Evolutionary conservation across 2,329 filamentous ascomycete species (phyloP).

Genomic region (Golovinomyces cichoracearum): DNA sequence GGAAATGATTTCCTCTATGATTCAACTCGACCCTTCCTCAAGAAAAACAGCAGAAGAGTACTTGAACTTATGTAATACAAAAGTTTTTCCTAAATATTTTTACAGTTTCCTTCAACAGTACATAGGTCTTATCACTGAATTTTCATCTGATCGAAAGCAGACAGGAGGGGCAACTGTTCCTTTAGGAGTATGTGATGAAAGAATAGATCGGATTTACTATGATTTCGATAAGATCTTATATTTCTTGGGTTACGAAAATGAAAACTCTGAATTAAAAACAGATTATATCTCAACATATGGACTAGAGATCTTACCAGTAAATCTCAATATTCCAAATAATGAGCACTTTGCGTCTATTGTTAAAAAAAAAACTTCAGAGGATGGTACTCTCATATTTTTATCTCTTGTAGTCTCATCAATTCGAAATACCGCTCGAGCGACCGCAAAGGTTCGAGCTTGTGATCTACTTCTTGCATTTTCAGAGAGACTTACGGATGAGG

Average conservation of each 20-base stretch:
- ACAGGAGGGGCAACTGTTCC: slow-evolving; percentile 44
- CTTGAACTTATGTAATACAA: slow-evolving; percentile 69
- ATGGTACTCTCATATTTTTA: slow-evolving; percentile 78
- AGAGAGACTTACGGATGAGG: slow-evolving; percentile 76
- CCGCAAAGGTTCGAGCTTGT: slow-evolving; percentile 69
- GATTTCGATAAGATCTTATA: slow-evolving; percentile 98
- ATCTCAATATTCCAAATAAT: slow-evolving; percentile 66
- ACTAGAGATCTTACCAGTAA: slow-evolving; percentile 47
- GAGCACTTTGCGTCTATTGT: slow-evolving; percentile 39
- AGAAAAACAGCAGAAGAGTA: slow-evolving; percentile 88
- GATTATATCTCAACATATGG: slow-evolving; percentile 24
- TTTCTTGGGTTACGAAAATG: slow-evolving; percentile 51
- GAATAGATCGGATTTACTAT: slow-evolving; percentile 74
- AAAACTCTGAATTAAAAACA: slow-evolving; percentile 11
- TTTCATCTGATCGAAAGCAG: slow-evolving; percentile 50
- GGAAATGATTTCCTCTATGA: slow-evolving; percentile 85
- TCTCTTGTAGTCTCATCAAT: slow-evolving; percentile 71
- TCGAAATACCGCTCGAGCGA: slow-evolving; percentile 65
- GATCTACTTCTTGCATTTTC: slow-evolving; percentile 80
- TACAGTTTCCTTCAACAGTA: slow-evolving; percentile 95
- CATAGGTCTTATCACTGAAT: slow-evolving; percentile 85
- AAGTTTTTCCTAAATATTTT: slow-evolving; percentile 88
- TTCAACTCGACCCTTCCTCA: slow-evolving; percentile 74
- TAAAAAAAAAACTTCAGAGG: slow-evolving; percentile 41
- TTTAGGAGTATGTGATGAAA: slow-evolving; percentile 66